A percentile compares a stretch with the other conserved stretches of the same genome.
Conservation (phyloP, 352 stramenopile genomes). For the Phytophthora cryptogea region DNA sequence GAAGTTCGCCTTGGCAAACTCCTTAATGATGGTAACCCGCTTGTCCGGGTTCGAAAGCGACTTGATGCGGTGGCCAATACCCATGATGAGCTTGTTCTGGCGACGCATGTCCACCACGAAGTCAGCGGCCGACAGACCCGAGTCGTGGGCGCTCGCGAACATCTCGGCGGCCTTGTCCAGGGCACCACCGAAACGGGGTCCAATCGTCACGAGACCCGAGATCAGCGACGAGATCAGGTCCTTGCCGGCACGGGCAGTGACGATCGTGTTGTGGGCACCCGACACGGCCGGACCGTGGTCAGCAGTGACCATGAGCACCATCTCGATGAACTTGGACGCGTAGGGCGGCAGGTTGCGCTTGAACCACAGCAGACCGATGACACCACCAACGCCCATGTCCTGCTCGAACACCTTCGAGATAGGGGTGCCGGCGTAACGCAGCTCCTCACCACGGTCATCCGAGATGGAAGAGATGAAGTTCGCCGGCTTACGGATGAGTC, state of each 20-base stretch:
- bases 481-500: conserved; percentile 95
- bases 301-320: conserved; percentile 97
- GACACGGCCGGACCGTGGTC: conserved; percentile 96
- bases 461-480: conserved; percentile 98
- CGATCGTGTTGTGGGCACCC: conserved; percentile 97
- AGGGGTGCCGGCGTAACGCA: conserved; percentile 94
- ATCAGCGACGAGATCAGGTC: conserved; percentile 96
- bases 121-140: conserved; percentile 81
- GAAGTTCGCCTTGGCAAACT: conserved; percentile 95
- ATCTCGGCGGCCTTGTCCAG: conserved; percentile 94
- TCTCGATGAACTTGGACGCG: conserved; percentile 97
- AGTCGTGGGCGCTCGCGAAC: conserved; percentile 92
- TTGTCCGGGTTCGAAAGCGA: conserved; percentile 96
- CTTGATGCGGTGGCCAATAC: conserved; percentile 97
- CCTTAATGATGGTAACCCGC: conserved; percentile 96
- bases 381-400: conserved; percentile 94
- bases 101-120: conserved; percentile 96
- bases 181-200: conserved; percentile 95
- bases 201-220: conserved; percentile 96
- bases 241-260: conserved; percentile 94
- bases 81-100: conserved; percentile 97
- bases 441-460: conserved; percentile 96
- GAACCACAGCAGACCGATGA: conserved; percentile 97
- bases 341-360: conserved; percentile 89
- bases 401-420: conserved; percentile 96